Conservation (phyloP, 2,329 filamentous ascomycete genomes). For the Canariomyces notabilis region DNA sequence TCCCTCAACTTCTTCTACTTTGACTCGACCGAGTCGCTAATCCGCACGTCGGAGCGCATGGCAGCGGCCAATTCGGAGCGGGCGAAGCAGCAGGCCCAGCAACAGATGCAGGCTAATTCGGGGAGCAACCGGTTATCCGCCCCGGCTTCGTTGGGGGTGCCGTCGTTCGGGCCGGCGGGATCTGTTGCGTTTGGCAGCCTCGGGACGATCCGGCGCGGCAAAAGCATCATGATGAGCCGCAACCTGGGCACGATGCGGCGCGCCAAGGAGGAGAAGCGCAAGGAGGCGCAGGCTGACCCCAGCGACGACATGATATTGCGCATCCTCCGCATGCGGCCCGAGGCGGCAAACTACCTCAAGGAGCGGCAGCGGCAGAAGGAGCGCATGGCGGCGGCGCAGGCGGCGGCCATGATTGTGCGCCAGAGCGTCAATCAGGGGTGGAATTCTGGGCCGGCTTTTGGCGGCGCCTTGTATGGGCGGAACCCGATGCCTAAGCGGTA, state of each 20-base stretch:
- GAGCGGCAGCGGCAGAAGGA: slow-evolving; percentile 93
- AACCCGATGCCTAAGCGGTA: slow-evolving; percentile 46
- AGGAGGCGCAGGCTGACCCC: slow-evolving; percentile 91
- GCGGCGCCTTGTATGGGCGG: slow-evolving; percentile 37
- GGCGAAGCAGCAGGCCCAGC: slow-evolving; percentile 61
- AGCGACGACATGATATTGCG: slow-evolving; percentile 97
- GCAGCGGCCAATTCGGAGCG: slow-evolving; percentile 77
- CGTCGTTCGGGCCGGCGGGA: slow-evolving; percentile 47
- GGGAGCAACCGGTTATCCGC: slow-evolving; percentile 55
- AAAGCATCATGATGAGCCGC: slow-evolving; percentile 87
- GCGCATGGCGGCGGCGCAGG: slow-evolving; percentile 80
- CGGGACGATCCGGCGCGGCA: slow-evolving; percentile 59
- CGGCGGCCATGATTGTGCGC: slow-evolving; percentile 88
- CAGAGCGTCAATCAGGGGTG: slow-evolving; percentile 70
- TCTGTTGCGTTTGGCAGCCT: slow-evolving; percentile 58
- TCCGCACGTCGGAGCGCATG: slow-evolving; percentile 95
- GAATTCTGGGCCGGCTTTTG: slow-evolving; percentile 40
- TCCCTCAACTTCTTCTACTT: slow-evolving; percentile 99
- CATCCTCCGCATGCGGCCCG: slow-evolving; percentile 90
- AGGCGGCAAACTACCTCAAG: slow-evolving; percentile 80
- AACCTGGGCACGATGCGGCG: slow-evolving; percentile 96
- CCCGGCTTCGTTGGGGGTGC: slow-evolving; percentile 47
- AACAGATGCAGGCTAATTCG: slow-evolving; percentile 23
- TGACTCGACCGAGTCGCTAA: slow-evolving; percentile 82
- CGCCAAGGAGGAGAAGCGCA: slow-evolving; percentile 91